phyloP scores from a whole-genome alignment of 306 rosid genomes.

The Castanospermum australe region DNA sequence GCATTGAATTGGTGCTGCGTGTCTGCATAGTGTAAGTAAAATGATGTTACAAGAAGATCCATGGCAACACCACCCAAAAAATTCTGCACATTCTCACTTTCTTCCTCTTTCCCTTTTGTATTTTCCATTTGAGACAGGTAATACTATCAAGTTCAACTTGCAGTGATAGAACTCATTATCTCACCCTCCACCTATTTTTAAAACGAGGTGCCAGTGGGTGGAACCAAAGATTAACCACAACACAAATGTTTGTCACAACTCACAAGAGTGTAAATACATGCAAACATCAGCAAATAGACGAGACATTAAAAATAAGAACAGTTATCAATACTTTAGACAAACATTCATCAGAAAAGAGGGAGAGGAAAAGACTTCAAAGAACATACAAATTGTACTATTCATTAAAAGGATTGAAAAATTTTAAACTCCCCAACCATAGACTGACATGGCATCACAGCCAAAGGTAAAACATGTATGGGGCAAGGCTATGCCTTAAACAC shows the following conservation, averaged over 20 bases:
- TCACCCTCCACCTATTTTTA: conserved; percentile 6
- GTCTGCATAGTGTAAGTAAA: conserved; percentile 48
- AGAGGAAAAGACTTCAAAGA: background rate
- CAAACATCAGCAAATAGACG: background rate
- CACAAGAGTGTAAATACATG: background rate
- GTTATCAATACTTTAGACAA: background rate
- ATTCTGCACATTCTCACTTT: background rate
- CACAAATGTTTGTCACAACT: background rate
- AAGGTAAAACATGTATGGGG: background rate
- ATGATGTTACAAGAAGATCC: conserved; percentile 17
- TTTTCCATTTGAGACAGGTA: background rate
- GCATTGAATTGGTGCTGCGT: conserved; percentile 85
- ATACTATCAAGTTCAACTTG: background rate
- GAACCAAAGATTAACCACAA: background rate
- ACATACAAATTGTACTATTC: background rate
- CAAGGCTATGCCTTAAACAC: background rate
- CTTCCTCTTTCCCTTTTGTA: background rate
- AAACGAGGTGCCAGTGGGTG: background rate
- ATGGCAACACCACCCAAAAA: background rate
- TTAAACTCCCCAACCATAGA: background rate
- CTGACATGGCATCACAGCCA: background rate
- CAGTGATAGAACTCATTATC: background rate
- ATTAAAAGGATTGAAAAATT: background rate
- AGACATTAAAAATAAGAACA: background rate
- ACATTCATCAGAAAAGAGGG: background rate